Evolutionary conservation across 2,329 filamentous ascomycete genomes (phyloP), one percentile per base, ranked within the genome.

Genomic region (Cladosporium sp.): DNA sequence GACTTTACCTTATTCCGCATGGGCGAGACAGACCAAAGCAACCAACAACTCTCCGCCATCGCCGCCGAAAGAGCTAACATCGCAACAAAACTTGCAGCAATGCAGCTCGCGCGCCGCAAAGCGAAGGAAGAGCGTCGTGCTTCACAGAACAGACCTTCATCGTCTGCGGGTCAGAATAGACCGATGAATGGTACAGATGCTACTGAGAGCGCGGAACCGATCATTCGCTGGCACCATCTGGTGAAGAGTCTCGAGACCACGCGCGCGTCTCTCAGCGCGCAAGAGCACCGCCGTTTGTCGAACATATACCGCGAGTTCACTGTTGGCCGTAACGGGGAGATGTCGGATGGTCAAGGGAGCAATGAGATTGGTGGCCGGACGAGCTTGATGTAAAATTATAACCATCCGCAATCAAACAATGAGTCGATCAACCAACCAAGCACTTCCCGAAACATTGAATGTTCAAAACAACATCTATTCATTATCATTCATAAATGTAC

Each of bases 251-350:
- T 99, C 65, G 85, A 86, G 25, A 89, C 81, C 58, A 97, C 94
- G 5, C 84, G 93, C 69, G 87, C 91, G 25, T 96, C 91, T 77
- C 96, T 98, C 70, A 92, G 90, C 74, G 82, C 83, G 3, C 86
- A 92, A 66, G 95, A 99, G 80, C 86, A 88, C 72, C 83, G 81
- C 67, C 83, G 94, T 66, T 78, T 99, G 70, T 84, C 87, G 72
- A 86, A 86, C 48, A 97, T 99, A 67, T 99, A 99, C 76, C 83
- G 85, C 18, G 95, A 99, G 79, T 99, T 99, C 82, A 89, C 97
- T 0, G 91, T 92, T 4, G 93, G 93, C 0, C 85, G 95, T 71
- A 97, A 93, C 77, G 95, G 95, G 8, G 93, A 98, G 81, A 93
- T 99, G 92, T 92, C 89, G 67, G 94, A 91, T 78, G 95, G 95